These are phyloP conservation scores for Quercus berberidifolia DNA, from an alignment of 306 rosid genomes.

Conservation along the genomic window DNA sequence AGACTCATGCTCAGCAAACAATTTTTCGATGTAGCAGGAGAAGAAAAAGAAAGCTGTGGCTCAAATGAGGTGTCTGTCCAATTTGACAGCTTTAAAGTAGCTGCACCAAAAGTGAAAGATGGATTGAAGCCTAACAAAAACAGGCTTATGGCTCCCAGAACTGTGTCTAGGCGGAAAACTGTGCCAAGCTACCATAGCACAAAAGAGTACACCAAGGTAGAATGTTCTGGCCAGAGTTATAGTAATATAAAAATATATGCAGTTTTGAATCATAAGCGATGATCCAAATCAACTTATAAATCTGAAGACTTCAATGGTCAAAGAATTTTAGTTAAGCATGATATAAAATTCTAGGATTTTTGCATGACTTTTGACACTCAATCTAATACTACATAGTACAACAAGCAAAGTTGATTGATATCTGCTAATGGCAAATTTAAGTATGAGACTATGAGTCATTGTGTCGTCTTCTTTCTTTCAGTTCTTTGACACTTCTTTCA, in stretches of 20 bases:
- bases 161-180: constrained; percentile 51
- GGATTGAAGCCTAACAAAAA: constrained; percentile 29
- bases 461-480: not conserved
- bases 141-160: constrained; percentile 46
- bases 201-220: constrained; percentile 53
- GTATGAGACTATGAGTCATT: not conserved
- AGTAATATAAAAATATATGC: not conserved
- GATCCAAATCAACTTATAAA: not conserved
- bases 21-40: constrained; percentile 50
- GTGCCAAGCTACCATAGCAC: constrained; percentile 46
- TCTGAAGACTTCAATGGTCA: not conserved
- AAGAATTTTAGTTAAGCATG: not conserved
- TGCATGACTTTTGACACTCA: not conserved
- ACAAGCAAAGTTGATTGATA: too few relatives aligned
- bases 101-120: constrained; percentile 31
- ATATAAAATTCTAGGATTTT: not conserved
- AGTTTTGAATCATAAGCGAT: not conserved
- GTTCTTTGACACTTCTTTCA: not conserved
- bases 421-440: not conserved
- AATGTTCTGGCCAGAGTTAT: not conserved
- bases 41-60: constrained; percentile 90
- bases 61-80: constrained; percentile 75
- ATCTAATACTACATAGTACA: not conserved
- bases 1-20: constrained; percentile 29
- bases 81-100: constrained; percentile 44